phyloP scores from a whole-genome alignment of 495 filamentous ascomycete genomes.

The Margaritispora aquatica region DNA sequence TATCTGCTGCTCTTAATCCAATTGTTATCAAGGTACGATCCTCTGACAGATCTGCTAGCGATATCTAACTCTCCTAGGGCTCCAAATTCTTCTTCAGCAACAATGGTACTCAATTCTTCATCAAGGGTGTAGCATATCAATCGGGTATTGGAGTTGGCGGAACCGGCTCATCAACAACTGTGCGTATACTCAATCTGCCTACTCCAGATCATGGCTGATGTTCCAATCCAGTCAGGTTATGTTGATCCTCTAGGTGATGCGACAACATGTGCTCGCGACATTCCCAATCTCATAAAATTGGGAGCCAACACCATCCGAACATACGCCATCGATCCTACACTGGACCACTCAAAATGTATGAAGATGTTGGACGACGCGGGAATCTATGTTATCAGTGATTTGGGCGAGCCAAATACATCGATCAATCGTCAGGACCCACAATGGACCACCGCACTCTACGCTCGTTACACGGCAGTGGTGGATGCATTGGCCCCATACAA shows the following conservation, averaged over 20 bases:
- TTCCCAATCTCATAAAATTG: conserved; percentile 54
- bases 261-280: conserved; percentile 50
- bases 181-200: too few relatives aligned
- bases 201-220: too few relatives aligned
- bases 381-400: conserved; percentile 68
- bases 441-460: conserved; percentile 53
- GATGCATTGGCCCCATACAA: conserved; percentile 56
- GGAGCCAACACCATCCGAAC: conserved; percentile 55
- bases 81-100: conserved; percentile 61
- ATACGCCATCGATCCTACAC: conserved; percentile 56
- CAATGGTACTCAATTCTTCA: conserved; percentile 62
- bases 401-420: conserved; percentile 48
- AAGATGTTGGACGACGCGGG: conserved; percentile 56
- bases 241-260: conserved; percentile 50
- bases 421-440: conserved; percentile 51
- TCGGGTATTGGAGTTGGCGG: conserved; percentile 29
- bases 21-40: conserved; percentile 30
- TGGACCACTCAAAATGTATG: conserved; percentile 63
- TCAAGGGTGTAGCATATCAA: conserved; percentile 66
- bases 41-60: background rate
- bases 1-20: conserved; percentile 36
- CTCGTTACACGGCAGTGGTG: conserved; percentile 57
- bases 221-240: conserved; percentile 35
- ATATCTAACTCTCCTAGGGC: conserved; percentile 12
- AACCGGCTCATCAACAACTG: background rate